A percentile compares a stretch with the other conserved stretches of the same genome.
These are phyloP conservation scores for Calendula officinalis DNA, from an alignment of 129 eudicot genomes.

Conservation along the genomic window DNA sequence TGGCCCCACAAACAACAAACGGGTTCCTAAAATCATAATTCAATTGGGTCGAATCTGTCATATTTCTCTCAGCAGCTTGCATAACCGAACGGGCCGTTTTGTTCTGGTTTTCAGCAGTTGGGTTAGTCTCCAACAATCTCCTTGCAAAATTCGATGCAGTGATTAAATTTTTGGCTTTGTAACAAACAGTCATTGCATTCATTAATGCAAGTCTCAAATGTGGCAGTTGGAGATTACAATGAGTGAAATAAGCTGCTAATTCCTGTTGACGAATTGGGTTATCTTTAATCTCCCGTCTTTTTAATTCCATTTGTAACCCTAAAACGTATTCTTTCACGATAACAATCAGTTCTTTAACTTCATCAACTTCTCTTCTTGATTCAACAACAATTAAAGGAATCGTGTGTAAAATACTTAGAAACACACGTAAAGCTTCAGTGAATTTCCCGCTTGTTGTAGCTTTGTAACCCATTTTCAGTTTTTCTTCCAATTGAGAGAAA, in stretches of 20 bases:
- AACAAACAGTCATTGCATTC: conserved; percentile 53
- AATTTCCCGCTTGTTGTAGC: conserved; percentile 63
- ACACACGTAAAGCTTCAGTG: conserved; percentile 45
- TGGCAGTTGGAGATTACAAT: conserved; percentile 50
- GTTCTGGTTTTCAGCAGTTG: conserved; percentile 41
- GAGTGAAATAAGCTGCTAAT: conserved; percentile 68
- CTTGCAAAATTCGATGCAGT: conserved; percentile 56
- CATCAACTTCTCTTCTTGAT: conserved; percentile 54
- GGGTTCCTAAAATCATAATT: conserved; percentile 79
- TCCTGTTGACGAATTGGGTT: conserved; percentile 68
- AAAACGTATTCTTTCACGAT: conserved; percentile 49
- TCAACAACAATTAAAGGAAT: conserved; percentile 60
- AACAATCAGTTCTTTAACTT: conserved; percentile 51
- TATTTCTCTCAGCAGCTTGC: conserved; percentile 56
- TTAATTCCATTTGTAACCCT: conserved; percentile 56
- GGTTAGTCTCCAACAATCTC: conserved; percentile 52
- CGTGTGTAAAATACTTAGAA: conserved; percentile 52
- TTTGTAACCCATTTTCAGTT: conserved; percentile 63
- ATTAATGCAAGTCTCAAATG: conserved; percentile 48
- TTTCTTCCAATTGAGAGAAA: conserved; percentile 58
- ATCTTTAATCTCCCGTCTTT: conserved; percentile 48
- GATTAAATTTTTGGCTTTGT: conserved; percentile 40
- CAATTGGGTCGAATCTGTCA: conserved; percentile 45
- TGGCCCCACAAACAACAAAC: conserved; percentile 75
- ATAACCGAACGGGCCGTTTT: conserved; percentile 47